Evolutionary conservation across 306 rosid species (phyloP).

Genomic region (Gastrolobium bilobum): DNA sequence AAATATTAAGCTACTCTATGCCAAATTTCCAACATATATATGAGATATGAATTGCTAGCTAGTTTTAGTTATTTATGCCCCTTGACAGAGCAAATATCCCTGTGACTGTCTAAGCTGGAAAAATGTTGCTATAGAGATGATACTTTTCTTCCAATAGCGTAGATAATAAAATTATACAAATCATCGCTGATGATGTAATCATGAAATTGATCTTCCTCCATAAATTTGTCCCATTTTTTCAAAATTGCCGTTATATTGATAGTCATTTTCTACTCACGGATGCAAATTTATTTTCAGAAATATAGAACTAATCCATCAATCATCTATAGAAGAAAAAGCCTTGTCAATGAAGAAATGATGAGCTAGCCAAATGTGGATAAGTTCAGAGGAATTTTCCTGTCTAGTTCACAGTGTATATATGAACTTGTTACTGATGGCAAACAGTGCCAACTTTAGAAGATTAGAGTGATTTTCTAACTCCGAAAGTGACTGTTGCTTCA

Average conservation of each 20-base stretch:
- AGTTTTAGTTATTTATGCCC: not conserved
- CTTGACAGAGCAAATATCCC: not conserved
- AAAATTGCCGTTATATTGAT: not conserved
- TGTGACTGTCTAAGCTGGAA: not conserved
- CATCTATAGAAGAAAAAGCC: not conserved
- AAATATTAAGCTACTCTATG: not conserved
- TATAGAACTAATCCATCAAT: not conserved
- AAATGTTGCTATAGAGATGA: not conserved
- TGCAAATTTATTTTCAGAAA: not conserved
- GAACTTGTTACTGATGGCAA: conserved; percentile 17
- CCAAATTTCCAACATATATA: not conserved
- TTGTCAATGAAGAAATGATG: not conserved
- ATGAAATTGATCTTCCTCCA: not conserved
- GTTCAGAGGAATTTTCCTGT: not conserved
- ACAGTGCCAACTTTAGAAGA: conserved; percentile 46
- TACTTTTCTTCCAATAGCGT: not conserved
- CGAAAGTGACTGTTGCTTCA: conserved; percentile 43
- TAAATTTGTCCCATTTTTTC: not conserved
- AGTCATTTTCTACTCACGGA: not conserved
- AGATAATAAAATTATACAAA: not conserved
- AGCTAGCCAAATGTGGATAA: conserved; percentile 18
- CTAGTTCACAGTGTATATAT: not conserved
- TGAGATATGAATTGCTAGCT: not conserved
- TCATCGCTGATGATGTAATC: no score
- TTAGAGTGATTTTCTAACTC: not conserved